Evolutionary conservation across 257 asterid species (phyloP).

Genomic region (Leonotis leonurus): DNA sequence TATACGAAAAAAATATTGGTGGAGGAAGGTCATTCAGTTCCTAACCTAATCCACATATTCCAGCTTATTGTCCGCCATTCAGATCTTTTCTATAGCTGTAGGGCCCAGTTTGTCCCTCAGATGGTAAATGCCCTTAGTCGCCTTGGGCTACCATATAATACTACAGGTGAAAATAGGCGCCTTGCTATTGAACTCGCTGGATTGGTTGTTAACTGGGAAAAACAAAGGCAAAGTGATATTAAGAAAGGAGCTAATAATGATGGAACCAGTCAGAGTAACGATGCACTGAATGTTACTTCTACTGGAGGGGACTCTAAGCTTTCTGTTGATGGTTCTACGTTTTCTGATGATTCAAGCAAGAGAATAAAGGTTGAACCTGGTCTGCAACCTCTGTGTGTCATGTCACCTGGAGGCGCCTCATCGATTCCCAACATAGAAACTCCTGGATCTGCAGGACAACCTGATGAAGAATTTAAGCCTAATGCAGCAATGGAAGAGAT

Average conservation of each 20-base stretch:
- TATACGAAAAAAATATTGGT: conserved; percentile 95
- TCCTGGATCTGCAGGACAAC: conserved; percentile 89
- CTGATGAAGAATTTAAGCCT: conserved; percentile 99
- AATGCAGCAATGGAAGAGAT: conserved; percentile 99
- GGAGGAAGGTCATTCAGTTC: conserved; percentile 98
- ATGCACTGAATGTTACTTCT: conserved; percentile 44
- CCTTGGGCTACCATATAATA: conserved; percentile 93
- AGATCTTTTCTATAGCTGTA: conserved; percentile 96
- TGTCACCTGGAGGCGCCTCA: conserved; percentile 95
- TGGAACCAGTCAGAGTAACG: conserved; percentile 45
- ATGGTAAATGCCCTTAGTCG: conserved; percentile 99
- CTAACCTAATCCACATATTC: conserved; percentile 96
- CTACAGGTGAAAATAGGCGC: conserved; percentile 96
- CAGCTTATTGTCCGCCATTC: conserved; percentile 99
- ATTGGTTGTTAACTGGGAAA: conserved; percentile 97
- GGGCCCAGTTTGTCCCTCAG: conserved; percentile 99
- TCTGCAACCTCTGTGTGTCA: conserved; percentile 84
- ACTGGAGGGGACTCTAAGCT: conserved; percentile 58
- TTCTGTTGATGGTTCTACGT: conserved; percentile 69
- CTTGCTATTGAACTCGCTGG: conserved; percentile 99
- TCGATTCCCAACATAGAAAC: conserved; percentile 91
- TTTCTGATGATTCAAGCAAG: conserved; percentile 85
- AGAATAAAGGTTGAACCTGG: conserved; percentile 97
- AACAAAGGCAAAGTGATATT: conserved; percentile 83
- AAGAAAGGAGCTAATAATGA: conserved; percentile 58